Evolutionary conservation across 768 basidiomycete species (phyloP), one percentile per base, ranked within the genome.

Genomic region (Galerina sulciceps): DNA sequence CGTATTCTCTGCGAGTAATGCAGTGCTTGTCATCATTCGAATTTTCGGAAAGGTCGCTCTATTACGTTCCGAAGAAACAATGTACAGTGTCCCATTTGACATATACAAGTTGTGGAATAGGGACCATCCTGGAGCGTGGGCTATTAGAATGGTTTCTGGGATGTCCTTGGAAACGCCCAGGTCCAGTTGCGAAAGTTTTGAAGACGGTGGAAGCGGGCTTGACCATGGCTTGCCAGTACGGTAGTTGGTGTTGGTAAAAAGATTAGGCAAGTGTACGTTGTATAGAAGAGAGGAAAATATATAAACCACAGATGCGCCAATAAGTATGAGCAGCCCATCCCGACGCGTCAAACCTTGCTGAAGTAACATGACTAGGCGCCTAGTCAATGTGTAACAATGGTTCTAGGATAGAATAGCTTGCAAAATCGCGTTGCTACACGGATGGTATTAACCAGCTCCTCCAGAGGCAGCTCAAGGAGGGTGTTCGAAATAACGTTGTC

Each of bases 61-160:
- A 36, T 52, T 52, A 35, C 53, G 18, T 35, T 71, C 59, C 49
- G 67, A 62, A 14, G 68, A 63, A 54, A 94, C 78, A 67, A 94
- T 81, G 71, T 82, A 86, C 48, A 94, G 80, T 0, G 92, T 93
- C 13, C 90, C 91, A 61, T 93, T 90, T 44, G 87, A 84, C 85
- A 94, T 84, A 80, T 96, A 96, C 4, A 96, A 69, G 68, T 94
- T 87, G 23, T 82, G 81, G 71, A 92, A 93, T 31, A 94, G 73
- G 0, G 94, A 94, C 92, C 93, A 95, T 40, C 93, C 93, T 37
- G 87, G 87, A 6, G 86, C 87, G 55, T 91, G 90, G 20, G 84
- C 78, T 11, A 86, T 70, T 20, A 91, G 66, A 6, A 76, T 73
- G 0, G 87, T 89, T 53, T 81, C 75, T 1, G 82, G 82, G 10